Conservation (phyloP, 2,329 filamentous ascomycete species). For the Plenodomus tracheiphilus region DNA sequence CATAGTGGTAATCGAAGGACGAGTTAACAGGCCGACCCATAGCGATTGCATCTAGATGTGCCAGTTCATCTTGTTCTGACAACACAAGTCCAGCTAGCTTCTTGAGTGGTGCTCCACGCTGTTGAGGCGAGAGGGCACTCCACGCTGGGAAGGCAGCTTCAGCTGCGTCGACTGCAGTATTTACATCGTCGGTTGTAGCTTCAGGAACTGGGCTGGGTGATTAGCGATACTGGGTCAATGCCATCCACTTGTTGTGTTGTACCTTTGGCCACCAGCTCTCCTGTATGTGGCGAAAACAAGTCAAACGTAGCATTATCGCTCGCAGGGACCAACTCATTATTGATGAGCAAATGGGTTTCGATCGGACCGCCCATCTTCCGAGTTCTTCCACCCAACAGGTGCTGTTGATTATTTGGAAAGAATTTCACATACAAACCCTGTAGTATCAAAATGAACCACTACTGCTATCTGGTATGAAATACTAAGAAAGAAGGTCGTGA, state of each 20-base stretch:
- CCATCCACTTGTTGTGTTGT: not conserved
- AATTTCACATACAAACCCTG: not conserved
- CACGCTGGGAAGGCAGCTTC: constrained; percentile 53
- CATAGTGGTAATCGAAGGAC: not conserved
- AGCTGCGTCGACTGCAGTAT: constrained; percentile 54
- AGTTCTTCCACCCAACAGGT: not conserved
- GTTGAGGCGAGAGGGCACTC: constrained; percentile 16
- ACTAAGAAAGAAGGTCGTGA: not conserved
- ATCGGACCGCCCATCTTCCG: constrained; percentile 8
- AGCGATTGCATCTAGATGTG: constrained; percentile 16
- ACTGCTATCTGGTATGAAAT: not conserved
- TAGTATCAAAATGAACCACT: not conserved
- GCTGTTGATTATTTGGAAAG: not conserved
- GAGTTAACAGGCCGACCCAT: not conserved
- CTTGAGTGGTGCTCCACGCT: constrained; percentile 11
- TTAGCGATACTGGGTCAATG: constrained; percentile 1
- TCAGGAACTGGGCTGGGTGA: constrained; percentile 17
- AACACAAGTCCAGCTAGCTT: constrained; percentile 41
- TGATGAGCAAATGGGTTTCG: constrained; percentile 26
- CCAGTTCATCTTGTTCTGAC: constrained; percentile 24
- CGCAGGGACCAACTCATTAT: constrained; percentile 31
- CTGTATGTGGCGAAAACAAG: constrained; percentile 32
- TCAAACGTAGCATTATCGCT: constrained; percentile 33
- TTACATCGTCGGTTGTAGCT: constrained; percentile 39
- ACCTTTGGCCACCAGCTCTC: constrained; percentile 32